Evolutionary conservation across 306 rosid genomes (phyloP), one percentile per base, ranked within the genome.

Genomic region (Sphenostylis stenocarpa): DNA sequence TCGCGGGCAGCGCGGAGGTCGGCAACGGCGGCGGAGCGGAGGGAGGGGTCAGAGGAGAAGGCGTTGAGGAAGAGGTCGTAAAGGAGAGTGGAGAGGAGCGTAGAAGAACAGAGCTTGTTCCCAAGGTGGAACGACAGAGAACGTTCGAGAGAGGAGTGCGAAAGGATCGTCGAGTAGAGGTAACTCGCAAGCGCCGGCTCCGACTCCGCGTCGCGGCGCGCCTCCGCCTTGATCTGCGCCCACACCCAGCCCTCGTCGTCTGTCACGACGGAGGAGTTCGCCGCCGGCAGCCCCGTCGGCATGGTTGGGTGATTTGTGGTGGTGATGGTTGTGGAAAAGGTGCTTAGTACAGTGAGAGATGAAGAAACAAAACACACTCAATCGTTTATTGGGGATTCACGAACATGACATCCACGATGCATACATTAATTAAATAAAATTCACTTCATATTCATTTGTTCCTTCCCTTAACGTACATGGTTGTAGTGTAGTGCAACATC

Each of bases 141-240:
- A 0, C 93, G 87, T 67, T 86, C 96, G 10, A 94, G 80, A 7
- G 98, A 87, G 2, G 97, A 70, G 84, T 95, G 98, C 0, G 98
- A 89, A 23, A 95, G 86, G 14, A 95, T 95, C 15, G 98, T 92
- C 0, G 98, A 95, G 87, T 92, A 95, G 0, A 95, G 95, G 79
- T 95, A 92, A 80, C 97, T 95, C 5, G 98, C 98, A 43, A 95
- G 63, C 5, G 98, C 98, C 28, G 97, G 98, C 77, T 95, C 97
- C 1, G 89, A 84, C 75, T 95, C 98, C 1, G 98, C 96, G 62
- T 95, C 97, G 26, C 93, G 86, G 10, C 85, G 86, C 0, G 97
- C 97, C 88, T 95, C 98, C n/a, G 92, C 86, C 67, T 95, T 92
- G 78, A 95, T 95, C 56, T 81, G 89, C 1, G 58, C 13, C 97